Percentiles rank a stretch among this genome's conserved stretches.
Conservation (phyloP, 306 rosid genomes). For the Pyrus betulifolia region DNA sequence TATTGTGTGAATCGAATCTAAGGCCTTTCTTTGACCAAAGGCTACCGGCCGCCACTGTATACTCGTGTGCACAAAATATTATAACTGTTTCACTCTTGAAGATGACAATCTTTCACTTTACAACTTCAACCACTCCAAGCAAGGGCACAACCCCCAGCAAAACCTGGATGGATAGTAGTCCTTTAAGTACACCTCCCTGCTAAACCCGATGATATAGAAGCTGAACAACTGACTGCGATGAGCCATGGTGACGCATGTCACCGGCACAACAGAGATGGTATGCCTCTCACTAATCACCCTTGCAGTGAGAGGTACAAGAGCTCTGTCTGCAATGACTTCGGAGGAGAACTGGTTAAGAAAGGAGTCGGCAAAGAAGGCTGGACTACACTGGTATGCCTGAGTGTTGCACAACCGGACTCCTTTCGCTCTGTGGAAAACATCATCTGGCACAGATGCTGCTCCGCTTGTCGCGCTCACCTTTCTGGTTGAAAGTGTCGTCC, state of each 20-base stretch:
- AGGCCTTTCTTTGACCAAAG: not conserved
- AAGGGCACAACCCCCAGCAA: constrained; percentile 97
- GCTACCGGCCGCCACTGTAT: not conserved
- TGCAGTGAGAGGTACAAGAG: constrained; percentile 59
- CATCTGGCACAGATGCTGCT: constrained; percentile 93
- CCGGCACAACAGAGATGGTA: constrained; percentile 79
- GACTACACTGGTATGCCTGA: constrained; percentile 84
- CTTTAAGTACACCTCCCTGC: constrained; percentile 80
- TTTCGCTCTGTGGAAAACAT: constrained; percentile 81
- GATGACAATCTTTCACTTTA: constrained; percentile 15
- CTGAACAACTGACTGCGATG: constrained; percentile 61
- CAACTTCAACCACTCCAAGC: constrained; percentile 92
- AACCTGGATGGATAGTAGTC: constrained; percentile 78
- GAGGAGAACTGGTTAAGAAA: constrained; percentile 87
- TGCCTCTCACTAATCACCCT: constrained; percentile 90
- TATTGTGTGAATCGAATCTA: not conserved
- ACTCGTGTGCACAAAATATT: not conserved
- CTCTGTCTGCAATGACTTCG: constrained; percentile 79
- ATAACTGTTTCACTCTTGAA: not conserved
- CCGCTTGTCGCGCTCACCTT: constrained; percentile 85
- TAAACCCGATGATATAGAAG: constrained; percentile 71
- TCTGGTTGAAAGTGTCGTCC: constrained; percentile 78
- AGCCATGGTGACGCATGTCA: constrained; percentile 80
- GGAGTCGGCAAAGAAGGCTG: constrained; percentile 94
- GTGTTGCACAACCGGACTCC: constrained; percentile 92